A percentile compares a stretch with the other conserved stretches of the same genome.
phyloP scores from a whole-genome alignment of 768 basidiomycete genomes.

The Tylopilus felleus region DNA sequence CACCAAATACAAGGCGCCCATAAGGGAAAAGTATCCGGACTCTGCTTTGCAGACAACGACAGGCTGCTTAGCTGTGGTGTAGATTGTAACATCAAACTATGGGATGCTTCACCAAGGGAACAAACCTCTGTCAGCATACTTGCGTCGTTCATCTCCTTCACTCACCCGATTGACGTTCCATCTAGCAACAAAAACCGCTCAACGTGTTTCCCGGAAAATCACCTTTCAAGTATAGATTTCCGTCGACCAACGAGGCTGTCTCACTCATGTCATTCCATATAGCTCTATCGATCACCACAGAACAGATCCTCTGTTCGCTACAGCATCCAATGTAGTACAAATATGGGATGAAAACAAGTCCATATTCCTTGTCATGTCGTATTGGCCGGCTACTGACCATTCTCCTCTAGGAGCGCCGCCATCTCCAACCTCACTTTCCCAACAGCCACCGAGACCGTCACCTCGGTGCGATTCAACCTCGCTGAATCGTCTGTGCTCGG shows the following conservation, averaged over 20 bases:
- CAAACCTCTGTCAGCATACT: slow-evolving; percentile 36
- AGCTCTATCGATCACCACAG: slow-evolving; percentile 95
- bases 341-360: slow-evolving; percentile 98
- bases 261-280: slow-evolving; percentile 28
- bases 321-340: slow-evolving; percentile 90
- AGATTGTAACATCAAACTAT: slow-evolving; percentile 80
- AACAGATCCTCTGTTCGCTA: slow-evolving; percentile 85
- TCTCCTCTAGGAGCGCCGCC: slow-evolving; percentile 62
- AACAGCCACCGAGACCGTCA: slow-evolving; percentile 84
- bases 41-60: slow-evolving; percentile 66
- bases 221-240: slow-evolving; percentile 75
- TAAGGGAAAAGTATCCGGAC: slow-evolving; percentile 80
- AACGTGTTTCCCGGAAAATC: slow-evolving; percentile 81
- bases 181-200: slow-evolving; percentile 52
- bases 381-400: slow-evolving; percentile 8
- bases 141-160: not conserved
- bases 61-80: slow-evolving; percentile 76
- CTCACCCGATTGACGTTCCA: slow-evolving; percentile 2
- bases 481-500: slow-evolving; percentile 95
- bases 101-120: slow-evolving; percentile 49
- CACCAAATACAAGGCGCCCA: slow-evolving; percentile 67
- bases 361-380: not conserved
- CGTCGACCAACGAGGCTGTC: not conserved
- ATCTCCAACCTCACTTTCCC: slow-evolving; percentile 86
- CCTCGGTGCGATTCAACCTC: slow-evolving; percentile 86